A percentile compares a stretch with the other conserved stretches of the same genome.
These are phyloP conservation scores for Kuraishia ogatae DNA, from an alignment of 805 yeast genomes.

Conservation along the genomic window DNA sequence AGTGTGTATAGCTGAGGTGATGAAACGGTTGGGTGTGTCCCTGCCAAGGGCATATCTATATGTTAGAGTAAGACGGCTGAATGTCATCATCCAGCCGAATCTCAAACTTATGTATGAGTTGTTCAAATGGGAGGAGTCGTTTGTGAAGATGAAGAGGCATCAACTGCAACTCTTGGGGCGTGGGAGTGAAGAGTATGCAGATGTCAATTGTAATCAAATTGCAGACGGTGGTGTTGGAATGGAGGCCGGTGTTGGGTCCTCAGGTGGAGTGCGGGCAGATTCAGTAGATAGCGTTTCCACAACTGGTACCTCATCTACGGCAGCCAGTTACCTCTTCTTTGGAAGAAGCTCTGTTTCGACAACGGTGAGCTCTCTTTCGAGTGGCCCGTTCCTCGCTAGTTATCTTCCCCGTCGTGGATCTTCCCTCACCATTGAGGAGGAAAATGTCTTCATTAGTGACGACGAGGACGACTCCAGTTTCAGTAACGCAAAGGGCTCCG, in stretches of 20 bases:
- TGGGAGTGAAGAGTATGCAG: no score
- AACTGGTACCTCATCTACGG: neutral
- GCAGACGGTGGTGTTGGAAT: neutral
- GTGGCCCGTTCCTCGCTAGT: neutral
- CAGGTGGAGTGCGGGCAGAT: neutral
- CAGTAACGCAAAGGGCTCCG: constrained; percentile 1
- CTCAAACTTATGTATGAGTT: constrained; percentile 86
- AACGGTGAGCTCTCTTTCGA: constrained; percentile 7
- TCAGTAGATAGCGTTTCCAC: neutral
- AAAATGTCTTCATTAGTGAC: constrained; percentile 3
- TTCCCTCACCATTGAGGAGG: constrained; percentile 10
- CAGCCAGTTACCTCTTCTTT: neutral
- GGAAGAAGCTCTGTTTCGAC: constrained; percentile 7
- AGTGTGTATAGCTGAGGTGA: constrained; percentile 90
- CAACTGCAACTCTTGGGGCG: neutral
- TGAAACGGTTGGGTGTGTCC: constrained; percentile 61
- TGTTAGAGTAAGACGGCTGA: constrained; percentile 84
- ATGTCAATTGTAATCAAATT: no score
- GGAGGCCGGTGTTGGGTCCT: neutral
- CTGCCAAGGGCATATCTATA: constrained; percentile 75
- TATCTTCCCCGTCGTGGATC: constrained; percentile 5
- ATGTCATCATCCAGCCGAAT: constrained; percentile 92
- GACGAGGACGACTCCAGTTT: constrained; percentile 2
- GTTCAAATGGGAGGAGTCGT: constrained; percentile 54
- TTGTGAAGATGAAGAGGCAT: constrained; percentile 8